These are phyloP conservation scores for Dittrichia graveolens DNA, from an alignment of 129 eudicot species.

Conservation along the genomic window DNA sequence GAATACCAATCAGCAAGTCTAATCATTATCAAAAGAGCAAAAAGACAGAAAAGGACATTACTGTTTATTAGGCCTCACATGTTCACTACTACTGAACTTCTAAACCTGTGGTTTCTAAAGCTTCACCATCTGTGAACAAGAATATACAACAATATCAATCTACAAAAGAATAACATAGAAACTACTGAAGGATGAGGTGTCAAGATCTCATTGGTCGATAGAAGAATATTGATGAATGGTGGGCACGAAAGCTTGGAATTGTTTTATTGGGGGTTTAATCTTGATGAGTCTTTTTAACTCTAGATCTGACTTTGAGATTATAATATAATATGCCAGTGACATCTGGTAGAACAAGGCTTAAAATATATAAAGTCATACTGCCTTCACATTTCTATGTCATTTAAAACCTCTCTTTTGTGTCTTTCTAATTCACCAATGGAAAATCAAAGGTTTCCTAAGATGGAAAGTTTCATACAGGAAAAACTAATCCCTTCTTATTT, in stretches of 20 bases:
- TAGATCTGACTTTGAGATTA: conserved; percentile 40
- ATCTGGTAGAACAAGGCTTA: conserved; percentile 26
- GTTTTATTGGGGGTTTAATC: conserved; percentile 30
- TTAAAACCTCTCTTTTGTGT: conserved; percentile 18
- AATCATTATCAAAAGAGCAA: conserved; percentile 39
- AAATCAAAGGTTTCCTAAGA: conserved; percentile 48
- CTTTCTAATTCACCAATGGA: conserved; percentile 48
- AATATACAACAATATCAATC: neutral
- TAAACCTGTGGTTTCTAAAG: conserved; percentile 39
- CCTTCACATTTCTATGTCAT: conserved; percentile 30
- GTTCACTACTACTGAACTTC: conserved; percentile 24
- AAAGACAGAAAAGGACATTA: conserved; percentile 35
- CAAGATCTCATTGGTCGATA: conserved; percentile 31
- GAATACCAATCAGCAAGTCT: conserved; percentile 29
- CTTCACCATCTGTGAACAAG: too few species aligned
- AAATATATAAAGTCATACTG: conserved; percentile 38
- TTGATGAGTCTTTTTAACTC: conserved; percentile 29
- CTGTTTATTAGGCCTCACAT: conserved; percentile 38
- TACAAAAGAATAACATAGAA: conserved; percentile 47
- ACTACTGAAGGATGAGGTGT: conserved; percentile 46
- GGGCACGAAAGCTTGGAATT: conserved; percentile 53
- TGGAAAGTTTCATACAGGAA: conserved; percentile 49
- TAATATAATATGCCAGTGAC: conserved; percentile 30
- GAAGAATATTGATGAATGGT: conserved; percentile 50
- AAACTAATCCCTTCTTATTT: conserved; percentile 33